Conservation (phyloP, 1,139 yeast genomes). For the Blastobotrys persicus region DNA sequence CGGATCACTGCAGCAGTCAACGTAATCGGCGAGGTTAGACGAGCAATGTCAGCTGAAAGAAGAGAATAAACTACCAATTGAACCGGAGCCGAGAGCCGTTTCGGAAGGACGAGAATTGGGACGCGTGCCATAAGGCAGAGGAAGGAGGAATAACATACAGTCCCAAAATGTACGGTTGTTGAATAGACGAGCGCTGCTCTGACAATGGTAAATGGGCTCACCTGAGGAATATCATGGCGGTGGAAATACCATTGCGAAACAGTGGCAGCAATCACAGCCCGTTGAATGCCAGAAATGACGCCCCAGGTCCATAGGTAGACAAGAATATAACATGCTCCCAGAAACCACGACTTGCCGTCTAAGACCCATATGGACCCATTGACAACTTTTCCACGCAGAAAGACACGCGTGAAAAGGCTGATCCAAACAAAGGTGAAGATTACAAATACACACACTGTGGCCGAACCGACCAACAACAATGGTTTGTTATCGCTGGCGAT, state of each 20-base stretch:
- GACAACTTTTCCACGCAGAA: conserved; percentile 36
- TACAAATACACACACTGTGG: conserved; percentile 32
- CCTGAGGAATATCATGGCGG: conserved; percentile 31
- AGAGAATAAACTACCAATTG: conserved; percentile 32
- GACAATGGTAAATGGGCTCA: conserved; percentile 27
- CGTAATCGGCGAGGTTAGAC: conserved; percentile 40
- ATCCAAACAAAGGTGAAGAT: conserved; percentile 40
- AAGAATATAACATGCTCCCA: conserved; percentile 39
- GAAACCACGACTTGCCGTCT: conserved; percentile 35
- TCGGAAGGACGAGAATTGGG: conserved; percentile 40
- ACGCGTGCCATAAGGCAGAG: conserved; percentile 36
- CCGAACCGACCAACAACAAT: conserved; percentile 34
- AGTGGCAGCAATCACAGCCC: conserved; percentile 37
- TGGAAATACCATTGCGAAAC: conserved; percentile 44
- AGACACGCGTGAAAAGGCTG: conserved; percentile 38
- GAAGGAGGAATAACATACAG: conserved; percentile 39
- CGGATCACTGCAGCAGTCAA: conserved; percentile 40
- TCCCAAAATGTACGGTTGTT: conserved; percentile 39
- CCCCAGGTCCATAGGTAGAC: conserved; percentile 47
- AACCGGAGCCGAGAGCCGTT: conserved; percentile 28
- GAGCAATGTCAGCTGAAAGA: conserved; percentile 32
- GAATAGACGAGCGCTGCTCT: conserved; percentile 32
- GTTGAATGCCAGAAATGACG: conserved; percentile 40
- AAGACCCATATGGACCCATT: conserved; percentile 33
- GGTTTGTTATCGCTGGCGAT: conserved; percentile 37